Conservation (phyloP, 768 basidiomycete species). For the Trametes meyenii region DNA sequence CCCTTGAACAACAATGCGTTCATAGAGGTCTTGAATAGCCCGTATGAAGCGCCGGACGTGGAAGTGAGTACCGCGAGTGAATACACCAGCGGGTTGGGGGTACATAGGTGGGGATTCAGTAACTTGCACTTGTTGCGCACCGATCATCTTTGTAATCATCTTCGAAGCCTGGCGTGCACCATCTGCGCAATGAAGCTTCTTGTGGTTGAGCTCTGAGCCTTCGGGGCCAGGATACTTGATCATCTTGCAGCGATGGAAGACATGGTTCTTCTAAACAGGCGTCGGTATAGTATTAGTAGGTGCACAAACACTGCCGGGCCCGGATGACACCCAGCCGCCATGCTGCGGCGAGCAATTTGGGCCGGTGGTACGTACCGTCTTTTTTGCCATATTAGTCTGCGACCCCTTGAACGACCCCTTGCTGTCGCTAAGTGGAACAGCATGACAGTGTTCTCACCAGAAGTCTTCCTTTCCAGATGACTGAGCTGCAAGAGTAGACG, state of each 20-base stretch:
- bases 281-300: no score
- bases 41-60: background rate
- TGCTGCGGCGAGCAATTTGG: no score
- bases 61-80: background rate
- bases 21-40: background rate
- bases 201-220: background rate
- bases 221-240: background rate
- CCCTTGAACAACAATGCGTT: background rate
- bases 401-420: no score
- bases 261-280: background rate
- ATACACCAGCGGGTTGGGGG: background rate
- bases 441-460: constrained; percentile 1
- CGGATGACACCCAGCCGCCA: no score
- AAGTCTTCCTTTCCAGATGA: background rate
- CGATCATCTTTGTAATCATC: background rate
- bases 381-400: no score
- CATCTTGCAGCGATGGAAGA: background rate
- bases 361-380: no score
- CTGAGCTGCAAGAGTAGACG: background rate
- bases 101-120: background rate
- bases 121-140: background rate
- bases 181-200: background rate
- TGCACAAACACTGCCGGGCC: no score
- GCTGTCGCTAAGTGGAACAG: background rate
- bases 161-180: background rate